A percentile compares a stretch with the other conserved stretches of the same genome.
These are phyloP conservation scores for Silybum marianum DNA, from an alignment of 129 eudicot species.

Conservation along the genomic window DNA sequence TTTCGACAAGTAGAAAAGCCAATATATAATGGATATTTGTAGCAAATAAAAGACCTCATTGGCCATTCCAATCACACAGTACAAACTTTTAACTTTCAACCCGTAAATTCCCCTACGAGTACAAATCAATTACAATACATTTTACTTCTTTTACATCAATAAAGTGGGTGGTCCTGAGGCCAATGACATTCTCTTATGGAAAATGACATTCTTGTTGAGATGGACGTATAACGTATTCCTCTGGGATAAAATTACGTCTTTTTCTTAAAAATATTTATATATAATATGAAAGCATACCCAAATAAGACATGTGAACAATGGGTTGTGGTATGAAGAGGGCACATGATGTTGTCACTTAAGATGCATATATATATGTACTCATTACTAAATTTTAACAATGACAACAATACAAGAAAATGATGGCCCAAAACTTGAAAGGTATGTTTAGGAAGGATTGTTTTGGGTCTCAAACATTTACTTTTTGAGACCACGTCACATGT, in stretches of 20 bases:
- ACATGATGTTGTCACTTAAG: slow-evolving; percentile 39
- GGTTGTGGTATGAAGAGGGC: slow-evolving; percentile 34
- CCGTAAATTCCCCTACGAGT: background rate
- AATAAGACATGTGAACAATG: slow-evolving; percentile 42
- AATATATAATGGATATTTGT: background rate
- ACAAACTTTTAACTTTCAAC: background rate
- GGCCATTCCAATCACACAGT: background rate
- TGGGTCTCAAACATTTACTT: slow-evolving; percentile 32
- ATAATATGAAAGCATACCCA: slow-evolving; percentile 24
- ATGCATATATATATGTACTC: slow-evolving; percentile 41
- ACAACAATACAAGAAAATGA: slow-evolving; percentile 46
- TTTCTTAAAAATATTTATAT: background rate
- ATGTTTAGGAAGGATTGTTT: slow-evolving; percentile 35
- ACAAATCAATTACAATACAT: background rate
- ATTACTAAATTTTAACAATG: slow-evolving; percentile 33
- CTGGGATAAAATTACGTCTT: slow-evolving; percentile 20
- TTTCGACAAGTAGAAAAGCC: background rate
- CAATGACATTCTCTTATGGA: slow-evolving; percentile 34
- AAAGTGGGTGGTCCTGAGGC: slow-evolving; percentile 25
- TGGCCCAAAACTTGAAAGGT: slow-evolving; percentile 48
- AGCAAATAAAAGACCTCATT: background rate
- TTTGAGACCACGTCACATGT: slow-evolving; percentile 54
- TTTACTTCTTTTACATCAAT: slow-evolving; percentile 19
- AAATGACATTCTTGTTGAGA: slow-evolving; percentile 33
- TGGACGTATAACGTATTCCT: slow-evolving; percentile 32